These are phyloP conservation scores for Trichothecium roseum DNA, from an alignment of 2,329 filamentous ascomycete genomes.

Conservation along the genomic window DNA sequence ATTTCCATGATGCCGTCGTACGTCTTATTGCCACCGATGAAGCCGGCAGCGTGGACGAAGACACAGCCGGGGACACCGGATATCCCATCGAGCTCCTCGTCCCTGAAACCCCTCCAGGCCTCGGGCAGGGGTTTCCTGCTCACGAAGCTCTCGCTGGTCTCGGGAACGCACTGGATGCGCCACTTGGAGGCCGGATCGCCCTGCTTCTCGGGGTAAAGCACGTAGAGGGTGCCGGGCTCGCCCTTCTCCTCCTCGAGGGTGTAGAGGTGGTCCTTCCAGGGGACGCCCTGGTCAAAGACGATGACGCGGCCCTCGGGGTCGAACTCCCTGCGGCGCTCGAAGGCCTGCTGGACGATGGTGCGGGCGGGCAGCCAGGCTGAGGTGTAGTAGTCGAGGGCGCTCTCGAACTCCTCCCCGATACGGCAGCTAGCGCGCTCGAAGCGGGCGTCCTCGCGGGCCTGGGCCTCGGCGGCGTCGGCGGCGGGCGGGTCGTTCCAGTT, in stretches of 20 bases:
- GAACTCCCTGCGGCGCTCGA: conserved; percentile 54
- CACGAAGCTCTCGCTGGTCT: conserved; percentile 74
- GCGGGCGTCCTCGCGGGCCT: conserved; percentile 68
- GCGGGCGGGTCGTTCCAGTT: conserved; percentile 62
- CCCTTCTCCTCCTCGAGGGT: conserved; percentile 54
- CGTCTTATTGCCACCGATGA: conserved; percentile 91
- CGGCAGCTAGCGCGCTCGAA: conserved; percentile 70
- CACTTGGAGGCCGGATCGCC: conserved; percentile 66
- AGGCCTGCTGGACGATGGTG: conserved; percentile 66
- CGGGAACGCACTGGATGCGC: conserved; percentile 88
- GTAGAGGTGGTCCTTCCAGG: conserved; percentile 94
- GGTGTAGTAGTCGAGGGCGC: conserved; percentile 67
- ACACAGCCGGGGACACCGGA: conserved; percentile 63
- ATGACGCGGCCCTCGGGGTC: conserved; percentile 71
- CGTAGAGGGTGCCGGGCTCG: conserved; percentile 56
- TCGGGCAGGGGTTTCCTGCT: conserved; percentile 88
- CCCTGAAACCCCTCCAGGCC: conserved; percentile 82
- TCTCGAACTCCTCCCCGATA: conserved; percentile 81
- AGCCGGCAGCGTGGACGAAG: conserved; percentile 89
- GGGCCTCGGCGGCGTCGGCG: conserved; percentile 42
- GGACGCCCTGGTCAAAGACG: conserved; percentile 71
- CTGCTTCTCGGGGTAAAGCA: conserved; percentile 77
- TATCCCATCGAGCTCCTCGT: conserved; percentile 70
- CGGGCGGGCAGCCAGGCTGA: conserved; percentile 81
- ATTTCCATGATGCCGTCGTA: conserved; percentile 81